Evolutionary conservation across 768 basidiomycete species (phyloP).

Genomic region (Suillus alpinus): DNA sequence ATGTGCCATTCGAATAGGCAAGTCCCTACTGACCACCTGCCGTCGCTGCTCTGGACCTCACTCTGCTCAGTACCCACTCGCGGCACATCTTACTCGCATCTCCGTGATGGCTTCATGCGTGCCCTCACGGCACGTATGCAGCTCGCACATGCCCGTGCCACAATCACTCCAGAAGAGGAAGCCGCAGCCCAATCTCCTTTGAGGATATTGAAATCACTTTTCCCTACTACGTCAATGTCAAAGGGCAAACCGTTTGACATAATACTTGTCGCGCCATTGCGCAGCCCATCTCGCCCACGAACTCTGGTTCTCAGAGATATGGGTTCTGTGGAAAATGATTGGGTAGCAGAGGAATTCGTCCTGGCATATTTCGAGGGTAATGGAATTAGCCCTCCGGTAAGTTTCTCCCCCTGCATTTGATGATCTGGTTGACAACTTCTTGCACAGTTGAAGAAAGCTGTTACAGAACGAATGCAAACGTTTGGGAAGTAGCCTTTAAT

Average conservation of each 20-base stretch:
- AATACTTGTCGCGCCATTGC: constrained; percentile 54
- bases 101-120: constrained; percentile 82
- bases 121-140: constrained; percentile 62
- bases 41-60: not conserved
- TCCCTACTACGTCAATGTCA: constrained; percentile 65
- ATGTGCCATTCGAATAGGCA: constrained; percentile 75
- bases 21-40: constrained; percentile 12
- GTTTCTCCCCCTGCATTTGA: not conserved
- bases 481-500: constrained; percentile 4
- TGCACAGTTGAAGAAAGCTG: constrained; percentile 28
- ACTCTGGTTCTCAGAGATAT: constrained; percentile 67
- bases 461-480: constrained; percentile 20
- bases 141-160: constrained; percentile 47
- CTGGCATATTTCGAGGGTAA: constrained; percentile 72
- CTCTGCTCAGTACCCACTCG: constrained; percentile 67
- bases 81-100: constrained; percentile 71
- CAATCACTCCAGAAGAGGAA: constrained; percentile 59
- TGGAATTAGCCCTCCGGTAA: constrained; percentile 69
- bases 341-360: constrained; percentile 73
- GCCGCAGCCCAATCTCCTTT: constrained; percentile 57
- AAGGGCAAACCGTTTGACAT: constrained; percentile 72
- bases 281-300: constrained; percentile 44
- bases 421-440: not conserved
- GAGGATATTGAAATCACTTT: constrained; percentile 70
- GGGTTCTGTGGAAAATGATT: constrained; percentile 67